Conservation (phyloP, 2,329 filamentous ascomycete genomes). For the Sporothrix curviconia region DNA sequence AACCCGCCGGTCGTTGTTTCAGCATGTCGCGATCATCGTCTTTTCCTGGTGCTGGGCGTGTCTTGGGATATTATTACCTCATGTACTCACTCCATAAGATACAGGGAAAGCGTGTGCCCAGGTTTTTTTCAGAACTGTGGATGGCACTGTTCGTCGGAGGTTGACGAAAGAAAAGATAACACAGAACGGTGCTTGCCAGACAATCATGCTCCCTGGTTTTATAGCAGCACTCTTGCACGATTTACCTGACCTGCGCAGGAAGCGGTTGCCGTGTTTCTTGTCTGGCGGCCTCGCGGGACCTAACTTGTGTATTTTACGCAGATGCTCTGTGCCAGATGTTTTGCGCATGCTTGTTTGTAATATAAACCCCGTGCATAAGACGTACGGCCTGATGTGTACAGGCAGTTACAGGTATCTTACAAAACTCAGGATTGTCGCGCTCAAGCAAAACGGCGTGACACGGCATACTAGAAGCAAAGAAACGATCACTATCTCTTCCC, state of each 20-base stretch:
- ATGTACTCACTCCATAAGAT: neutral
- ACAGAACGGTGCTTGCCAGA: neutral
- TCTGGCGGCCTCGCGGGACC: no score
- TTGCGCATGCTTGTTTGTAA: neutral
- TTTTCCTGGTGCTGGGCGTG: conserved; percentile 8
- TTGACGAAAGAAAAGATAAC: neutral
- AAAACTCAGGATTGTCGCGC: neutral
- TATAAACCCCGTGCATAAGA: neutral
- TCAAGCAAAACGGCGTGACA: neutral
- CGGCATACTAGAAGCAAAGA: neutral
- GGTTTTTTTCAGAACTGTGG: neutral
- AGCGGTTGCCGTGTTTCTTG: neutral
- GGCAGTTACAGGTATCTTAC: neutral
- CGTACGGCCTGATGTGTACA: neutral
- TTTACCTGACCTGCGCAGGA: conserved; percentile 3
- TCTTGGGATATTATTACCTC: neutral
- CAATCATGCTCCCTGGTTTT: neutral
- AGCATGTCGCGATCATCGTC: conserved; percentile 11
- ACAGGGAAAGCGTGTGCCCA: neutral
- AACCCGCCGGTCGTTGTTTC: conserved; percentile 2
- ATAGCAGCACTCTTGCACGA: neutral
- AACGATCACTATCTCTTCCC: no score
- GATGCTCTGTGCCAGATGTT: neutral
- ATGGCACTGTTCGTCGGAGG: neutral
- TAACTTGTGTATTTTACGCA: no score